Evolutionary conservation across 768 basidiomycete species (phyloP), one percentile per base, ranked within the genome.

Genomic region (Lanmaoa pseudosensibilis): DNA sequence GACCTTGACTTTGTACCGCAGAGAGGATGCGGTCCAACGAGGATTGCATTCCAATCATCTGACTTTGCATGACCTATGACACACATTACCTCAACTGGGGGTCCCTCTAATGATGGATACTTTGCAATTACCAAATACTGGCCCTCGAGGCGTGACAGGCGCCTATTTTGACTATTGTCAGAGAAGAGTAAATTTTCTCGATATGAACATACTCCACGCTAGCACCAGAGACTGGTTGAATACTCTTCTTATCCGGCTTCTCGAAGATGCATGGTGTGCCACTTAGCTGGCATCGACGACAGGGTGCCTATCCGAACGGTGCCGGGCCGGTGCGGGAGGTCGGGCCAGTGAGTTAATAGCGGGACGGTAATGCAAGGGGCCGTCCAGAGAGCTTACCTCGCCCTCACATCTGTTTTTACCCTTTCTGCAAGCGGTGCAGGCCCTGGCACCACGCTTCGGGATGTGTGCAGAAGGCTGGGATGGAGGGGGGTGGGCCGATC

Each of bases 341-440:
- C 85, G 88, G 87, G 75, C 83, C 85, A 79, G 78, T 79, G 76
- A 83, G 80, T 69, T 45, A 63, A 55, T 69, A 73, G 65, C 70
- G 76, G 79, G 78, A 76, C 73, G 79, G 76, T 33, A 71, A 64
- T 61, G 58, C 59, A 63, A 70, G 69, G 69, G 65, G 64, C 65
- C 70, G 58, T 61, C 56, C 49, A 69, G 40, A 54, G 55, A 60
- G 63, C 82, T 70, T 68, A 91, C 91, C 83, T 92, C 92, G 74
- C 92, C 91, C 77, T 94, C 92, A 69, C 92, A 94, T 71, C 92
- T 80, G 78, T 94, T 94, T 79, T 94, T 94, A 55, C 92, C 92
- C 66, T 91, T 92, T 70, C 92, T 85, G 74, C 92, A 94, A 60
- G 87, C 84, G 16, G 91, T 92, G 71, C 92, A 94, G 52, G 92